Percentiles rank a stretch among this genome's conserved stretches.
These are phyloP conservation scores for Naganishia sp. DNA, from an alignment of 1,284 basidiomycete species.

Conservation along the genomic window DNA sequence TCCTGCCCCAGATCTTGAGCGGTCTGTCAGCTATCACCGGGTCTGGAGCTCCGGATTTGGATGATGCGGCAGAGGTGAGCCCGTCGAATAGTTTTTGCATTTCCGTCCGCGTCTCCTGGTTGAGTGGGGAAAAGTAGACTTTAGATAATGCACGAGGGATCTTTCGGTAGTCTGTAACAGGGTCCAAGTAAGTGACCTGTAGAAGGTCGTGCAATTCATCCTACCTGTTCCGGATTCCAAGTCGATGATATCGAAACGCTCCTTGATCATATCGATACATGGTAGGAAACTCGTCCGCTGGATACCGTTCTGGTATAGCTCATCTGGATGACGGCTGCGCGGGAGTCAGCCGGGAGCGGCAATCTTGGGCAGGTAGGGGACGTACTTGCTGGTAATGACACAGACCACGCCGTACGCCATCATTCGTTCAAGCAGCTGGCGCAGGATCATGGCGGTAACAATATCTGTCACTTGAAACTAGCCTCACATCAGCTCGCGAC, in stretches of 20 bases:
- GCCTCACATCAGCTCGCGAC: conserved; percentile 1
- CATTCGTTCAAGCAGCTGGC: conserved; percentile 81
- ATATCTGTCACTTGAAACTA: conserved; percentile 84
- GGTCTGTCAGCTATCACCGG: conserved; percentile 65
- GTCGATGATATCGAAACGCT: conserved; percentile 81
- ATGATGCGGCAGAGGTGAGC: conserved; percentile 51
- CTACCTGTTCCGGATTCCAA: conserved; percentile 90
- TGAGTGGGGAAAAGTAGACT: conserved; percentile 84
- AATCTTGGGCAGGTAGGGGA: conserved; percentile 13
- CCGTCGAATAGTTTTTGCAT: conserved; percentile 80
- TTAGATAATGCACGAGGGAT: conserved; percentile 85
- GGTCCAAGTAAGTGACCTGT: conserved; percentile 11
- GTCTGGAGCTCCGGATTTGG: conserved; percentile 44
- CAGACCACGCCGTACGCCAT: conserved; percentile 86
- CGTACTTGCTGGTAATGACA: conserved; percentile 95
- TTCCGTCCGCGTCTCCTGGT: conserved; percentile 61
- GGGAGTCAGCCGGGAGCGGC: not conserved
- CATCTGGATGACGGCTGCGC: conserved; percentile 87
- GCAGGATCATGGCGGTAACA: conserved; percentile 96
- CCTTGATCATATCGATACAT: conserved; percentile 89
- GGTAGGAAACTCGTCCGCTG: conserved; percentile 96
- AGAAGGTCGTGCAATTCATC: conserved; percentile 31
- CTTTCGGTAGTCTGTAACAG: conserved; percentile 78
- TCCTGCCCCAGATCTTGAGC: conserved; percentile 85
- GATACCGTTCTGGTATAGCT: conserved; percentile 98